Percentiles rank a stretch among this genome's conserved stretches.
Evolutionary conservation across 78 protist genomes (phyloP).

Genomic region (Dictyostelium capitatum): DNA sequence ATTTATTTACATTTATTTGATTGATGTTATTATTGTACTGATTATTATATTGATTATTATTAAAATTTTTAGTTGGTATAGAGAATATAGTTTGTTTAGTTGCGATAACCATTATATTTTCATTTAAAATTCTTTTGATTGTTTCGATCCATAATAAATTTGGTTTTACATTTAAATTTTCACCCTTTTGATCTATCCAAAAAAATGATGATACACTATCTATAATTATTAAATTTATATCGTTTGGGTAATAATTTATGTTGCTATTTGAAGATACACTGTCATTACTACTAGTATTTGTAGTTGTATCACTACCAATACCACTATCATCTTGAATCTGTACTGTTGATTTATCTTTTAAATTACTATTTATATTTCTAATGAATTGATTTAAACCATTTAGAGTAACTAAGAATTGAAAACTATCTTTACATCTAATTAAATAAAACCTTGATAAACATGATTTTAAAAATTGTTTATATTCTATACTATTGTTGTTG

Average conservation of each 20-base stretch:
- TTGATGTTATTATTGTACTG: background rate
- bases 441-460: slow-evolving; percentile 36
- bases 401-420: slow-evolving; percentile 46
- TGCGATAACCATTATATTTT: slow-evolving; percentile 2
- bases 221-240: slow-evolving; percentile 29
- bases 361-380: background rate
- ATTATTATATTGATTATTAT: background rate
- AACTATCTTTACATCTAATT: slow-evolving; percentile 21
- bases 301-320: background rate
- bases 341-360: background rate
- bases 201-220: slow-evolving; percentile 67
- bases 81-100: slow-evolving; percentile 56
- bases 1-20: background rate
- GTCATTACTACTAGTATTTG: background rate
- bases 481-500: background rate
- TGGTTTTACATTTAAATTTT: background rate
- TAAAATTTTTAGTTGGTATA: background rate
- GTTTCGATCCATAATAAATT: slow-evolving; percentile 25
- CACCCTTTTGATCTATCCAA: slow-evolving; percentile 73
- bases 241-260: background rate
- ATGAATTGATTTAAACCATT: slow-evolving; percentile 4
- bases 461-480: background rate
- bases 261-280: slow-evolving; percentile 2
- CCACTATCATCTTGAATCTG: background rate
- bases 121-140: background rate